phyloP scores from a whole-genome alignment of 768 basidiomycete genomes.

The Leccinum variicolor region DNA sequence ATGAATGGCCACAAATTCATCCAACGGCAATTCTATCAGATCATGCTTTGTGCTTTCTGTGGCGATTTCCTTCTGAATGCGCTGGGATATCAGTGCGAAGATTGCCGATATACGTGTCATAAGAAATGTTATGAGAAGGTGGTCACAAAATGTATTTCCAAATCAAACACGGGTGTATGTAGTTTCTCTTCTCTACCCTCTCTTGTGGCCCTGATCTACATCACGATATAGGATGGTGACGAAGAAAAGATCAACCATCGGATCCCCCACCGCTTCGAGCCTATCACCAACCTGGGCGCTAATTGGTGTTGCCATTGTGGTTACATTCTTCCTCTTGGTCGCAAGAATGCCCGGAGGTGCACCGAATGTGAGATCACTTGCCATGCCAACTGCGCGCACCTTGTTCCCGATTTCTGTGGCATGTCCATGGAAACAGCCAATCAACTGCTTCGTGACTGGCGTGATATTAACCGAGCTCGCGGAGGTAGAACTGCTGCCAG shows the following conservation, averaged over 20 bases:
- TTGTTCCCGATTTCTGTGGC: constrained; percentile 99
- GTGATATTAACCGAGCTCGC: constrained; percentile 81
- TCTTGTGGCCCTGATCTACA: constrained; percentile 1
- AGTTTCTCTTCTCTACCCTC: constrained; percentile 28
- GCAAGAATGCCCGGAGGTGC: constrained; percentile 95
- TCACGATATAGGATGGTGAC: constrained; percentile 71
- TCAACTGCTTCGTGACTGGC: constrained; percentile 83
- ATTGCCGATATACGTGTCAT: constrained; percentile 98
- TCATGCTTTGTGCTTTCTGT: constrained; percentile 98
- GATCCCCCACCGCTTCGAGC: constrained; percentile 97
- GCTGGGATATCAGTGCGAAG: constrained; percentile 98
- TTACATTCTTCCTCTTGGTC: constrained; percentile 93
- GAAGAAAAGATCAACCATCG: constrained; percentile 99
- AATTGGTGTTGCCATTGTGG: constrained; percentile 99
- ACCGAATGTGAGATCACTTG: constrained; percentile 96
- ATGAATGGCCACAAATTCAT: constrained; percentile 99
- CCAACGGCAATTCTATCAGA: constrained; percentile 95
- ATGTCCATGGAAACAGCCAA: constrained; percentile 99
- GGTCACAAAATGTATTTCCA: constrained; percentile 98
- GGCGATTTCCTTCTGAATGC: constrained; percentile 97
- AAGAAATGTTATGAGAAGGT: constrained; percentile 99
- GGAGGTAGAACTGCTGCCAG: constrained; percentile 36
- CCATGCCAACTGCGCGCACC: constrained; percentile 95
- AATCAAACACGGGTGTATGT: constrained; percentile 85
- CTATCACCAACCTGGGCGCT: constrained; percentile 93